Conservation (phyloP, 495 filamentous ascomycete species). For the Aspergillus sclerotiicarbonarius region DNA sequence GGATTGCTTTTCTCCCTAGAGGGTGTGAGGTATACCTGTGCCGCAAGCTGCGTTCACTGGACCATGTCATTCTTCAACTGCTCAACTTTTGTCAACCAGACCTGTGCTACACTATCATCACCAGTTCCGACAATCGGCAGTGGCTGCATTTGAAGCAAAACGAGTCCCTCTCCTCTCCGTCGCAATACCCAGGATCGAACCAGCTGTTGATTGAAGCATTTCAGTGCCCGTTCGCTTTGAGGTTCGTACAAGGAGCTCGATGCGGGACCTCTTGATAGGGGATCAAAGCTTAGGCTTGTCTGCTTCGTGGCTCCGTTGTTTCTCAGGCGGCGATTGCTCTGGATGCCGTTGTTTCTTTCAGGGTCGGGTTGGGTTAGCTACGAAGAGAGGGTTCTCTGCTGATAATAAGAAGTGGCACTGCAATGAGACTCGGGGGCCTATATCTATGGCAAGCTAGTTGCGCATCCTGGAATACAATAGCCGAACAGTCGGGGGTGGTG, state of each 20-base stretch:
- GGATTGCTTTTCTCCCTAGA: slow-evolving; percentile 21
- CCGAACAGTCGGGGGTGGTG: slow-evolving; percentile 21
- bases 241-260: slow-evolving; percentile 1
- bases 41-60: slow-evolving; percentile 22
- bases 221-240: background rate
- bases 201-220: background rate
- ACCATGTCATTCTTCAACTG: slow-evolving; percentile 4
- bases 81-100: slow-evolving; percentile 19
- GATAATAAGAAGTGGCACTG: slow-evolving; percentile 2
- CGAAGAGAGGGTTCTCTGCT: slow-evolving; percentile 33
- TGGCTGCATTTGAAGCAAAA: background rate
- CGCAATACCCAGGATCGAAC: background rate
- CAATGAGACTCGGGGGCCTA: slow-evolving; percentile 16
- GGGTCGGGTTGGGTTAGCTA: slow-evolving; percentile 15
- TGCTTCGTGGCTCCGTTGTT: slow-evolving; percentile 28
- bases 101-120: background rate
- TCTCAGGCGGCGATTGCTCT: slow-evolving; percentile 8
- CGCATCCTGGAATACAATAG: slow-evolving; percentile 38
- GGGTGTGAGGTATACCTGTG: slow-evolving; percentile 19
- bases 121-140: slow-evolving; percentile 1
- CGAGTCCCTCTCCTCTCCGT: slow-evolving; percentile 14
- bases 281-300: slow-evolving; percentile 97
- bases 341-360: slow-evolving; percentile 7
- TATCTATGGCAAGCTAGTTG: slow-evolving; percentile 26
- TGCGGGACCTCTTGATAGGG: slow-evolving; percentile 88